These are phyloP conservation scores for Colletotrichum lupini DNA, from an alignment of 2,329 filamentous ascomycete species.

Conservation along the genomic window DNA sequence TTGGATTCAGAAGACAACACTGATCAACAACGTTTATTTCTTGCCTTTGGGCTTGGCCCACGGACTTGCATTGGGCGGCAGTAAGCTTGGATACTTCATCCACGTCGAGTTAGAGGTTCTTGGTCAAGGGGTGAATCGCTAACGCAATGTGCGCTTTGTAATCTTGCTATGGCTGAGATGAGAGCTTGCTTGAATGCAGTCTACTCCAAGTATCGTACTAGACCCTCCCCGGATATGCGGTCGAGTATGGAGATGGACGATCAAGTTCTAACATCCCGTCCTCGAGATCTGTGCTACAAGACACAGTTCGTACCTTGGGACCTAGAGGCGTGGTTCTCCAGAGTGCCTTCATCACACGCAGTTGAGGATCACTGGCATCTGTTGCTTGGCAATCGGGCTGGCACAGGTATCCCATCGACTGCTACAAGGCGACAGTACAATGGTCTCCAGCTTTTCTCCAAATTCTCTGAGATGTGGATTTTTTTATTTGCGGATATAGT, in stretches of 20 bases:
- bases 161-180: constrained; percentile 8
- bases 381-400: too few relatives aligned
- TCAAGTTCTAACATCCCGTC: not conserved
- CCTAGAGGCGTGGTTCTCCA: too few relatives aligned
- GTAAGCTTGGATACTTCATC: not conserved
- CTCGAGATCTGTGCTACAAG: not conserved
- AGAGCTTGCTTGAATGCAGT: not conserved
- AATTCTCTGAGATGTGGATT: too few relatives aligned
- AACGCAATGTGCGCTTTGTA: not conserved
- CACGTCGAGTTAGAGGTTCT: not conserved
- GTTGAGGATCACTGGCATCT: too few relatives aligned
- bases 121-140: not conserved
- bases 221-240: not conserved
- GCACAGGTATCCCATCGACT: too few relatives aligned
- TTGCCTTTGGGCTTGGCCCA: not conserved
- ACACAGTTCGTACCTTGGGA: not conserved
- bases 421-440: too few relatives aligned
- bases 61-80: constrained; percentile 5
- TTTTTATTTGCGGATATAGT: too few relatives aligned
- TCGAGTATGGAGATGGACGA: constrained; percentile 1
- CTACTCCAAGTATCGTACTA: not conserved
- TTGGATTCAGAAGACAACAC: constrained; percentile 24
- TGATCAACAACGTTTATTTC: not conserved
- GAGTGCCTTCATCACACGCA: too few relatives aligned
- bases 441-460: too few relatives aligned